A percentile compares a stretch with the other conserved stretches of the same genome.
Conservation (phyloP, 2,329 filamentous ascomycete genomes). For the Penicillium sp. region DNA sequence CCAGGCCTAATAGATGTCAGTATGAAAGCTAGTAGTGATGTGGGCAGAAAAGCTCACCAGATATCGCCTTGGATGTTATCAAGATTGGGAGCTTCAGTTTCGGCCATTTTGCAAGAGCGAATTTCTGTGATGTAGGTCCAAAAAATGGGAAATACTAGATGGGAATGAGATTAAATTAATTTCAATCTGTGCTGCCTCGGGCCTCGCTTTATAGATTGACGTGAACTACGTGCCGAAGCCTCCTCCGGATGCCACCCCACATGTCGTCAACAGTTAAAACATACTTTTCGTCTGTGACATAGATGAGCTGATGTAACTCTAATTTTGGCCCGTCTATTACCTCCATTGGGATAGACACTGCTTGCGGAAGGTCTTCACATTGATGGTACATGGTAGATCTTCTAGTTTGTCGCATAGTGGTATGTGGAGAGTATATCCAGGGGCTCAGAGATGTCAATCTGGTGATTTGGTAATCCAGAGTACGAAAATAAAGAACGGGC, state of each 20-base stretch:
- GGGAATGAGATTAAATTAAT: not conserved
- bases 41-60: conserved; percentile 3
- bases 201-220: not conserved
- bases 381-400: not conserved
- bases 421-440: not conserved
- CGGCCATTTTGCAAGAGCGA: not conserved
- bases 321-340: not conserved
- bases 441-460: not conserved
- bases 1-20: conserved; percentile 9
- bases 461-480: no score
- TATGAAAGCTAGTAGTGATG: not conserved
- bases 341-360: not conserved
- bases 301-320: not conserved
- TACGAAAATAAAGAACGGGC: no score
- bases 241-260: not conserved
- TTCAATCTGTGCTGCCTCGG: not conserved
- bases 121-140: not conserved
- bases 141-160: not conserved
- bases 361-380: not conserved
- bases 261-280: not conserved
- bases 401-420: not conserved
- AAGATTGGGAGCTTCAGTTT: not conserved
- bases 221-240: not conserved
- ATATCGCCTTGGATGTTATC: conserved; percentile 14
- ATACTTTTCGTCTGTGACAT: not conserved